Evolutionary conservation across 768 basidiomycete genomes (phyloP).

Genomic region (Amylocystis lapponica): DNA sequence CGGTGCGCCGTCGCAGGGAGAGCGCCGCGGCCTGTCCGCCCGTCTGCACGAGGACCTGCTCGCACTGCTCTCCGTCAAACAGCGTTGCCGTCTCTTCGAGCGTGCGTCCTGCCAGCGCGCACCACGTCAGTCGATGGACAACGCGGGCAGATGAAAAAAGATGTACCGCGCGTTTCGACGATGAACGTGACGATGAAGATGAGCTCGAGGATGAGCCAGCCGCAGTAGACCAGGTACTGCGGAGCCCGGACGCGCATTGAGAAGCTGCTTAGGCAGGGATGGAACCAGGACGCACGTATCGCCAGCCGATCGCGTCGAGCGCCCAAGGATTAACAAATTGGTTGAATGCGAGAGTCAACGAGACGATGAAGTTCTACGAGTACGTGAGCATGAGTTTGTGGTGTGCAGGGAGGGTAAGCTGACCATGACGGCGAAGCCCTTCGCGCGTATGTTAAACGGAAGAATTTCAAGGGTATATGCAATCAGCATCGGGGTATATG

Average conservation of each 20-base stretch:
- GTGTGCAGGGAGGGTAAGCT: constrained; percentile 13
- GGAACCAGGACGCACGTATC: constrained; percentile 25
- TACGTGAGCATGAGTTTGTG: neutral
- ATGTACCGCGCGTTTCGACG: constrained; percentile 57
- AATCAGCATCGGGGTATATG: constrained; percentile 69
- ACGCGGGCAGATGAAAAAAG: neutral
- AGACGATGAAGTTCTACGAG: constrained; percentile 53
- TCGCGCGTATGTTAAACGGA: constrained; percentile 74
- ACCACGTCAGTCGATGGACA: neutral
- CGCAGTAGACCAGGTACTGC: constrained; percentile 55
- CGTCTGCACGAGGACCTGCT: constrained; percentile 36
- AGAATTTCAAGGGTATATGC: constrained; percentile 70
- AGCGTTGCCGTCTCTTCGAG: constrained; percentile 70
- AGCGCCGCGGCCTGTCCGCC: constrained; percentile 45
- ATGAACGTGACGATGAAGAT: constrained; percentile 49
- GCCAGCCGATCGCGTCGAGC: constrained; percentile 41
- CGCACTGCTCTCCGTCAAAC: constrained; percentile 55
- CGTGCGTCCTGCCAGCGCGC: constrained; percentile 45
- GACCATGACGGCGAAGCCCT: constrained; percentile 74
- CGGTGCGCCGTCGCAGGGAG: too few species aligned
- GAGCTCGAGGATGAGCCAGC: constrained; percentile 59
- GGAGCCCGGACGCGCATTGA: neutral
- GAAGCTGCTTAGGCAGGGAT: constrained; percentile 8
- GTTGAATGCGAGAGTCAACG: constrained; percentile 68
- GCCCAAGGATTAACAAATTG: constrained; percentile 80